These are phyloP conservation scores for Letharia lupina DNA, from an alignment of 495 filamentous ascomycete genomes.

Conservation along the genomic window DNA sequence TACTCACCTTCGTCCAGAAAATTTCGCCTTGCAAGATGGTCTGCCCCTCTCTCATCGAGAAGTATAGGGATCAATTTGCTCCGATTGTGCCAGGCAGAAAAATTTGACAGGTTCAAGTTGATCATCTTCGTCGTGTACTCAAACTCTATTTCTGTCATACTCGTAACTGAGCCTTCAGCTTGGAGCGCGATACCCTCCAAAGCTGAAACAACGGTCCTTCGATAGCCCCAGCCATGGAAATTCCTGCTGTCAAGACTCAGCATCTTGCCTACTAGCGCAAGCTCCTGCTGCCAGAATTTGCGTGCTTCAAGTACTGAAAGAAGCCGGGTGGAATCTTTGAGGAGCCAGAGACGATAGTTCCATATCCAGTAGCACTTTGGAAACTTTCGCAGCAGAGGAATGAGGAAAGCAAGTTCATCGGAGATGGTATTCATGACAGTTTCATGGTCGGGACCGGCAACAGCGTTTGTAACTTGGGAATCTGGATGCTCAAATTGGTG, in stretches of 20 bases:
- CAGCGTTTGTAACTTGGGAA: constrained; percentile 27
- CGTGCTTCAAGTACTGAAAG: constrained; percentile 48
- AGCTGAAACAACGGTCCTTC: constrained; percentile 60
- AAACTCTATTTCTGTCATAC: constrained; percentile 72
- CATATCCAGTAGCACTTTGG: constrained; percentile 99
- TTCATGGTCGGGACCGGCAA: constrained; percentile 19
- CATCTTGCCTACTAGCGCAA: constrained; percentile 77
- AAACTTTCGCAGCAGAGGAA: constrained; percentile 72
- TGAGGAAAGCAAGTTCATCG: constrained; percentile 66
- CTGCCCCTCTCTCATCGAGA: constrained; percentile 58
- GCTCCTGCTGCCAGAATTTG: constrained; percentile 72
- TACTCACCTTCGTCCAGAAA: constrained; percentile 69
- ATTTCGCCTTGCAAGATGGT: constrained; percentile 48
- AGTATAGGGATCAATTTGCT: constrained; percentile 72
- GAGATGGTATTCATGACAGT: constrained; percentile 50
- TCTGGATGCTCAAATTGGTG: constrained; percentile 31
- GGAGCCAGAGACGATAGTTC: constrained; percentile 89
- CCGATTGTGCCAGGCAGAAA: constrained; percentile 92
- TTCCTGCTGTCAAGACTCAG: constrained; percentile 78
- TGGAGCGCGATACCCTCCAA: constrained; percentile 49
- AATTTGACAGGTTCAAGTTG: constrained; percentile 73
- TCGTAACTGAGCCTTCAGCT: constrained; percentile 27
- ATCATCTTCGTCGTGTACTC: constrained; percentile 88
- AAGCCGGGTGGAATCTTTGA: constrained; percentile 58
- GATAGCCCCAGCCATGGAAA: constrained; percentile 96